A percentile compares a stretch with the other conserved stretches of the same genome.
Conservation (phyloP, 208 protist species). For the Polymyxa betae region DNA sequence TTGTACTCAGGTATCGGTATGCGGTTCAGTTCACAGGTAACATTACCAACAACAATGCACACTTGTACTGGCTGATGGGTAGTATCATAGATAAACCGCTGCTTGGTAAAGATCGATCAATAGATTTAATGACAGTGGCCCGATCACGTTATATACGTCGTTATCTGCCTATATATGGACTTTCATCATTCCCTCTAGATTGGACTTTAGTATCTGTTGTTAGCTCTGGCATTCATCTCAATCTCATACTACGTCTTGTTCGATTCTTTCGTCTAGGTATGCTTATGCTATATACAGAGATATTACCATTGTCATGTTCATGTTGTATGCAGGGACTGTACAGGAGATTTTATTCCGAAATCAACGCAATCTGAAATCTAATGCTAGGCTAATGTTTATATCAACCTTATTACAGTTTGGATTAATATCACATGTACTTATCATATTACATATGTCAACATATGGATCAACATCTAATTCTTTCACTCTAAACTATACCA, state of each 20-base stretch:
- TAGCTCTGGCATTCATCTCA: background rate
- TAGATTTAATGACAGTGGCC: background rate
- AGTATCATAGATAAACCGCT: too few relatives aligned
- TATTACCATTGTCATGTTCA: too few relatives aligned
- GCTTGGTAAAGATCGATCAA: too few relatives aligned
- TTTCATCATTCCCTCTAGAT: background rate
- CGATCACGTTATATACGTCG: background rate
- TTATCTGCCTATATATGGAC: background rate
- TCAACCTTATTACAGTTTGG: background rate
- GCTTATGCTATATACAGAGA: too few relatives aligned
- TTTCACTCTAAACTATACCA: background rate
- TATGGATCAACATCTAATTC: background rate
- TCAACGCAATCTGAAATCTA: background rate
- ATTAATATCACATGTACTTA: background rate
- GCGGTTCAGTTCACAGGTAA: background rate
- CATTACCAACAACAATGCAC: background rate
- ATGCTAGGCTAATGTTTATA: slow-evolving; percentile 27
- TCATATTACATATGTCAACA: background rate
- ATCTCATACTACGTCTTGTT: background rate
- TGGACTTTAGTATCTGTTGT: background rate
- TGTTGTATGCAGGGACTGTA: background rate
- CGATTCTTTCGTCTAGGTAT: slow-evolving; percentile 11
- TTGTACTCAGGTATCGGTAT: background rate
- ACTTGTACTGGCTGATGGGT: background rate
- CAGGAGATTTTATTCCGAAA: background rate